These are phyloP conservation scores for Closterium sp. DNA, from an alignment of 139 green algal species.

Conservation along the genomic window DNA sequence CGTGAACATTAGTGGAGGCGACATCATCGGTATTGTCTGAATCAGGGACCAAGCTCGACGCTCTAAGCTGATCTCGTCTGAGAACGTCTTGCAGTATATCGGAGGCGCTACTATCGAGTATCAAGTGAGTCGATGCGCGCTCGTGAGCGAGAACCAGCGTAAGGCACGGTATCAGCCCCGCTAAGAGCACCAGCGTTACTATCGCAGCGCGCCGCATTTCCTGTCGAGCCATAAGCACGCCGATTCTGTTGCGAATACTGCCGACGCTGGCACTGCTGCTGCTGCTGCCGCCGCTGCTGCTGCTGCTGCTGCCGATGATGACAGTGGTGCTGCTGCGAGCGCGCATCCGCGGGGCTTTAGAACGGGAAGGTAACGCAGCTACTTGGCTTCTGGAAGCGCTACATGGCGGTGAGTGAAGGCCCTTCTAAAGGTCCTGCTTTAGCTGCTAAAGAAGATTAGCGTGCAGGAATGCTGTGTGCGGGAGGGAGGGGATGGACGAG, in stretches of 20 bases:
- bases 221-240: background rate
- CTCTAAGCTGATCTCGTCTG: background rate
- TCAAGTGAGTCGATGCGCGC: too few relatives aligned
- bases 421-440: background rate
- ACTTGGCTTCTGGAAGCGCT: background rate
- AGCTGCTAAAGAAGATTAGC: too few relatives aligned
- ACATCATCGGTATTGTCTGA: background rate
- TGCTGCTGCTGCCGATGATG: background rate
- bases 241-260: background rate
- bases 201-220: background rate
- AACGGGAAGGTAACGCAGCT: background rate
- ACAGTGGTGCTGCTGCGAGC: background rate
- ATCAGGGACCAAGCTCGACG: background rate
- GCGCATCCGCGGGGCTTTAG: background rate
- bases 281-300: background rate
- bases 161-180: background rate
- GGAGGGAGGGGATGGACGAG: too few relatives aligned
- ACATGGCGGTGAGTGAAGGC: background rate
- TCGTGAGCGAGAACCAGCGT: background rate
- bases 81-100: background rate
- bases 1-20: background rate
- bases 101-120: background rate
- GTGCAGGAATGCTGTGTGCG: too few relatives aligned
- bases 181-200: background rate
- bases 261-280: background rate